Evolutionary conservation across 139 green algal genomes (phyloP).

Genomic region (Chlamydomonas sp.): DNA sequence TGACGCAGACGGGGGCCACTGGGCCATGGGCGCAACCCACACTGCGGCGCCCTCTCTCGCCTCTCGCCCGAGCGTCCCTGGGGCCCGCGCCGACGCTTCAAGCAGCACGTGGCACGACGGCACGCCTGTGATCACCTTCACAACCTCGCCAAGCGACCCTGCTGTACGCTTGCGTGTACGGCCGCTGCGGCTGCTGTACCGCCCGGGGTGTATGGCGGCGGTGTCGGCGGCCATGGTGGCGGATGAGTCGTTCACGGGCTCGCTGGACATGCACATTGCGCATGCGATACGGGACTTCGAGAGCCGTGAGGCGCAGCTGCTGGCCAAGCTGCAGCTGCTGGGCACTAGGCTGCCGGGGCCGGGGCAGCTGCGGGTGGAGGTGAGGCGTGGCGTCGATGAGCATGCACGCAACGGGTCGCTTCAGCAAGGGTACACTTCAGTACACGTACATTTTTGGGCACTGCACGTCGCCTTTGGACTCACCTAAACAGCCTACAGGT

Average conservation of each 20-base stretch:
- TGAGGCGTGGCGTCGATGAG: not conserved
- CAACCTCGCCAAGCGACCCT: not conserved
- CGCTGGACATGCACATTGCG: slow-evolving; percentile 29
- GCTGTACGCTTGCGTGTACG: slow-evolving; percentile 31
- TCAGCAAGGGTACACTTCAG: too few relatives aligned
- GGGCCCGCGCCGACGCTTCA: too few relatives aligned
- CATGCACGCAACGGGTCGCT: too few relatives aligned
- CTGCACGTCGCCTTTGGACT: too few relatives aligned
- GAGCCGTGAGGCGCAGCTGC: not conserved
- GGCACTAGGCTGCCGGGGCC: not conserved
- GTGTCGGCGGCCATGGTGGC: slow-evolving; percentile 22
- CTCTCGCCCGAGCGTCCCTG: not conserved
- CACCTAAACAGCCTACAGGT: too few relatives aligned
- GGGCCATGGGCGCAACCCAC: slow-evolving; percentile 26
- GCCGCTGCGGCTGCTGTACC: slow-evolving; percentile 52
- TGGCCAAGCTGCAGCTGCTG: slow-evolving; percentile 40
- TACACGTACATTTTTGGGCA: too few relatives aligned
- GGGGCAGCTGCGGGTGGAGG: slow-evolving; percentile 5
- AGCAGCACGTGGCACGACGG: not conserved
- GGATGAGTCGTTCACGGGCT: slow-evolving; percentile 3
- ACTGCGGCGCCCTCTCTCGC: not conserved
- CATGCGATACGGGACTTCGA: slow-evolving; percentile 26
- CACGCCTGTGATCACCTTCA: slow-evolving; percentile 2
- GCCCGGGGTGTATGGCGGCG: not conserved
- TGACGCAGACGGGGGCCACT: slow-evolving; percentile 23